phyloP scores from a whole-genome alignment of 495 filamentous ascomycete genomes.

The Penicillium cinerascens region DNA sequence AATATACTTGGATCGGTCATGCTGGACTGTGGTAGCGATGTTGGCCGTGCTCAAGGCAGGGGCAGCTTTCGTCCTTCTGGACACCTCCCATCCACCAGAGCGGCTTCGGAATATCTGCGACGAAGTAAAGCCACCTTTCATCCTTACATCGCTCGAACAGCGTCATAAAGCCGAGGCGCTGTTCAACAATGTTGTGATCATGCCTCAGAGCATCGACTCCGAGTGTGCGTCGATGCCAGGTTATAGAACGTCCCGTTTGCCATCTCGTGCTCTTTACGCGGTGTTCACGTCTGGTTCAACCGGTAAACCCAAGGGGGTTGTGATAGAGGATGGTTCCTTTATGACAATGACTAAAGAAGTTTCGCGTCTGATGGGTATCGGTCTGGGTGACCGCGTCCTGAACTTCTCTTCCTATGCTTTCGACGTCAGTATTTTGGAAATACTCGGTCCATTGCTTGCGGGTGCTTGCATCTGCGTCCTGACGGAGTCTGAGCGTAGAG shows the following conservation, averaged over 20 bases:
- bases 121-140: constrained; percentile 1
- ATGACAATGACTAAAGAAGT: too few relatives aligned
- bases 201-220: not conserved
- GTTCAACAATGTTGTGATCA: not conserved
- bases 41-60: constrained; percentile 44
- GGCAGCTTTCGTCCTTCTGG: constrained; percentile 46
- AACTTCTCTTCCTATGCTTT: constrained; percentile 15
- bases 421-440: constrained; percentile 17
- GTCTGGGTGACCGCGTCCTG: constrained; percentile 18
- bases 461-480: constrained; percentile 26
- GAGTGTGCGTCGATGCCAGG: not conserved
- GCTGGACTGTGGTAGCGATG: constrained; percentile 37
- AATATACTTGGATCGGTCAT: constrained; percentile 43
- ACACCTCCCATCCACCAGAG: constrained; percentile 40
- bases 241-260: too few relatives aligned
- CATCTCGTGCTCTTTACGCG: constrained; percentile 6
- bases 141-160: constrained; percentile 35
- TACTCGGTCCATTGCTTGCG: constrained; percentile 14
- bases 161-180: not conserved
- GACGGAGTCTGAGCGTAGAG: constrained; percentile 14
- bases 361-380: constrained; percentile 24
- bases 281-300: constrained; percentile 55
- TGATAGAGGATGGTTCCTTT: constrained; percentile 34
- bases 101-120: constrained; percentile 8
- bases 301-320: constrained; percentile 54